Base-by-base conservation (phyloP, 331 rosid genomes). In the Erythrophleum ivorense region DNA sequence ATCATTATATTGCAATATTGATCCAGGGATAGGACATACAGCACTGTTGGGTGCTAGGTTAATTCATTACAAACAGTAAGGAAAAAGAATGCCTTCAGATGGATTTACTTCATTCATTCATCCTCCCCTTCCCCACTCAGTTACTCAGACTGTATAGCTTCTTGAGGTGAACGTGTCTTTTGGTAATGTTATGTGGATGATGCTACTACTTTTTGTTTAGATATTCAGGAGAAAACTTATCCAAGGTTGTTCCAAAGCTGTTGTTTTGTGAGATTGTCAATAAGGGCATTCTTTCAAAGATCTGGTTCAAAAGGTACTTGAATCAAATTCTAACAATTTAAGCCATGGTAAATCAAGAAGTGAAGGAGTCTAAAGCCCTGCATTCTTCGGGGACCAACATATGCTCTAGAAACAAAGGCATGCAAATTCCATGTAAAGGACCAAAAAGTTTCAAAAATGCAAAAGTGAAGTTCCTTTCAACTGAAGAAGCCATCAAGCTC, bases 401-500 rank as follows among this genome's bases (percentile, higher is more conserved):
- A 57, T 5, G 29, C 40, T 13, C 73, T 11, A 41, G 14, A 67
- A 41, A 12, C 53, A 67, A 38, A 15, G 49, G 9, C 3, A 41
- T 15, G 52, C 31, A n/a, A 18, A 11, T 48, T 48, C 53, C 53
- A 48, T 48, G 53, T 48, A 48, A 48, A 48, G 53, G 15, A 48
- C 53, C 9, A 48, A 48, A 10, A 11, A 0, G 53, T 48, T 48
- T 48, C 53, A 10, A 48, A 48, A 48, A 48, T 11, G 15, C 53
- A 11, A 67, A 70, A 21, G 75, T 70, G 33, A 70, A 43, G 55
- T 70, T 43, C 46, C 75, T 70, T 70, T 9, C 12, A n/a, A 7
- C 14, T 21, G 58, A 71, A 2, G 75, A 46, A 46, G 75, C 41
- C 41, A 71, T 48, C 55, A 71, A 13, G 16, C 34, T 70, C 10